Evolutionary conservation across 495 filamentous ascomycete genomes (phyloP).

Genomic region (Penicillium alfredii): DNA sequence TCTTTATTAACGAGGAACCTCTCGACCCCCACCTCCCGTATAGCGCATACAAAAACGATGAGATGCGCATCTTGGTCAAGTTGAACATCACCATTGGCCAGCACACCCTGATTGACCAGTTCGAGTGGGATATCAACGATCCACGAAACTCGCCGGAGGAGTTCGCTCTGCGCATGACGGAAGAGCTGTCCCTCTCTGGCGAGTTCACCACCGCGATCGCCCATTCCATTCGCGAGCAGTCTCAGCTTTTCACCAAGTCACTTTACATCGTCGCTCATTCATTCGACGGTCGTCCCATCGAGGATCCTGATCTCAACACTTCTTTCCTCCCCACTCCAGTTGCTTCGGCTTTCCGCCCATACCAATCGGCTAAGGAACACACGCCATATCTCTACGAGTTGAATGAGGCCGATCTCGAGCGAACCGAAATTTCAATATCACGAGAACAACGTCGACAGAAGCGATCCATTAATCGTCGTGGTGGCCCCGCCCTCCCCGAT

Average conservation of each 20-base stretch:
- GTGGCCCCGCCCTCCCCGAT: conserved; percentile 90
- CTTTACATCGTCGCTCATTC: conserved; percentile 89
- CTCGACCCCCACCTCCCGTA: conserved; percentile 89
- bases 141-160: conserved; percentile 87
- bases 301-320: conserved; percentile 79
- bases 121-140: conserved; percentile 99
- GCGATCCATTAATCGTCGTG: conserved; percentile 86
- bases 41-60: conserved; percentile 92
- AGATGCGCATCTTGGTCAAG: conserved; percentile 94
- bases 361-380: conserved; percentile 87
- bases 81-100: conserved; percentile 96
- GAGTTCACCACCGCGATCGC: conserved; percentile 98
- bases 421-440: conserved; percentile 84
- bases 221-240: conserved; percentile 92
- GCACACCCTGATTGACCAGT: conserved; percentile 92
- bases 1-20: conserved; percentile 82
- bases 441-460: conserved; percentile 92
- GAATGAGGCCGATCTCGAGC: conserved; percentile 83
- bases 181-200: conserved; percentile 85
- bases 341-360: conserved; percentile 74
- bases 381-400: conserved; percentile 90
- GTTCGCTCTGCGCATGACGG: conserved; percentile 82
- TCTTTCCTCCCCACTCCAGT: conserved; percentile 85
- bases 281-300: conserved; percentile 89
- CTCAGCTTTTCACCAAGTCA: conserved; percentile 87